Conservation (phyloP, 139 green algal species). For the Tetradesmus obliquus region DNA sequence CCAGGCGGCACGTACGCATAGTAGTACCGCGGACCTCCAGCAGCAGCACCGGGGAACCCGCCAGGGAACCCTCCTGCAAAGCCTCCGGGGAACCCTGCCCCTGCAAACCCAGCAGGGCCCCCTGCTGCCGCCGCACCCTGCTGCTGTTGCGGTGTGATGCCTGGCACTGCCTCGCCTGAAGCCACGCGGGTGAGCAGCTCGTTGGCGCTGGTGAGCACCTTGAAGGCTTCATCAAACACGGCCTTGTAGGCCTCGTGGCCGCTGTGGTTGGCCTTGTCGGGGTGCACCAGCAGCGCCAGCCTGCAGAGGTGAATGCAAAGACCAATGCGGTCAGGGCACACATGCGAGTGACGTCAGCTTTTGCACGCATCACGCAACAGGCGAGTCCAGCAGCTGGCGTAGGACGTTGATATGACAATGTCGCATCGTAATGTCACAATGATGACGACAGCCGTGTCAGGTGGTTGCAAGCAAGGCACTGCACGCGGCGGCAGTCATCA, state of each 20-base stretch:
- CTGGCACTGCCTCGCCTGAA: neutral
- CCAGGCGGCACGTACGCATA: neutral
- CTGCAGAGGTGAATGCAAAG: neutral
- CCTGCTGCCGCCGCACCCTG: neutral
- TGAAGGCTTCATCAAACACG: conserved; percentile 29
- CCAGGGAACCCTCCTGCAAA: neutral
- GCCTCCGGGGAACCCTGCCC: neutral
- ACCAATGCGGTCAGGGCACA: too few species aligned
- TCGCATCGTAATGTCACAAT: neutral
- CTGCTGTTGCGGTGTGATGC: neutral
- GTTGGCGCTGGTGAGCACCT: neutral
- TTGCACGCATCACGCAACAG: too few species aligned
- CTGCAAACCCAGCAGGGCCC: neutral
- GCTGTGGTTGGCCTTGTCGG: neutral
- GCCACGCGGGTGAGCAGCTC: conserved; percentile 11
- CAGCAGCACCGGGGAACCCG: neutral
- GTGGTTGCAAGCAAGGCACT: neutral
- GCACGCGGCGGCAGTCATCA: too few species aligned
- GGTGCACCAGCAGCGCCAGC: conserved; percentile 8
- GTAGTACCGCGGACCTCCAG: neutral
- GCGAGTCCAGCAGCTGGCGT: too few species aligned
- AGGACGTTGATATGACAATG: too few species aligned
- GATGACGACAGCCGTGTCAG: neutral
- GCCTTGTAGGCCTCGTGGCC: neutral
- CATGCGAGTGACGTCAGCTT: too few species aligned